Evolutionary conservation across 192 early-diverging fungal genomes (phyloP), one percentile per base, ranked within the genome.

Genomic region (Coemansia sp.): DNA sequence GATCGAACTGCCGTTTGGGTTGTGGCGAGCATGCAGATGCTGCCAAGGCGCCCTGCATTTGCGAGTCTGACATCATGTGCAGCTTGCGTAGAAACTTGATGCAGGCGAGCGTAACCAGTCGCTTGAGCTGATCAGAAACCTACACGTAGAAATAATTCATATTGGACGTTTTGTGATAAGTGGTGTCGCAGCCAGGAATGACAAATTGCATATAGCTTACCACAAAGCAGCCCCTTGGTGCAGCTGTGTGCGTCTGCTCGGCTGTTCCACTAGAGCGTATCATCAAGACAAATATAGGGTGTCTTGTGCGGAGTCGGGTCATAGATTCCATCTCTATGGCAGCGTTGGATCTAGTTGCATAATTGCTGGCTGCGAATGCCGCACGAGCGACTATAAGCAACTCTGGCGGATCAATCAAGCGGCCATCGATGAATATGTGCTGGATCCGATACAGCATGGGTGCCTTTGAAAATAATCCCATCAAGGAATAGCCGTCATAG

Each of bases 31-130:
- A 20, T 42, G 62, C 64, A 11, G 22, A 31, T 34, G 57, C 57
- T 18, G 16, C 5, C 31, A 60, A 34, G 16, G 18, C 57, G 7
- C 31, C 20, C 49, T 69, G 67, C 71, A 84, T 84, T 29, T 79
- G 76, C 5, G 44, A 22, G 31, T 84, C 81, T 16, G 71, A 68
- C 11, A 76, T 64, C 65, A 74, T 34, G 11, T 65, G 65, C 29
- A 74, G 69, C 46, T 73, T 72, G 20, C 77, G 77, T 16, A 84
- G 68, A 67, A 84, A 79, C 44, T 79, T 84, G 20, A 84, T 65
- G 13, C 82, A 84, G 1, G 74, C 77, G 31, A 79, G 47, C 6
- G 54, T 66, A 6, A 80, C 63, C 18, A 80, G 52, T 18, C 66
- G 70, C 41, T 63, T 75, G 31, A 80, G 66, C 18, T 72, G 70